Evolutionary conservation across 495 filamentous ascomycete genomes (phyloP).

Genomic region (Elasticomyces elasticus): DNA sequence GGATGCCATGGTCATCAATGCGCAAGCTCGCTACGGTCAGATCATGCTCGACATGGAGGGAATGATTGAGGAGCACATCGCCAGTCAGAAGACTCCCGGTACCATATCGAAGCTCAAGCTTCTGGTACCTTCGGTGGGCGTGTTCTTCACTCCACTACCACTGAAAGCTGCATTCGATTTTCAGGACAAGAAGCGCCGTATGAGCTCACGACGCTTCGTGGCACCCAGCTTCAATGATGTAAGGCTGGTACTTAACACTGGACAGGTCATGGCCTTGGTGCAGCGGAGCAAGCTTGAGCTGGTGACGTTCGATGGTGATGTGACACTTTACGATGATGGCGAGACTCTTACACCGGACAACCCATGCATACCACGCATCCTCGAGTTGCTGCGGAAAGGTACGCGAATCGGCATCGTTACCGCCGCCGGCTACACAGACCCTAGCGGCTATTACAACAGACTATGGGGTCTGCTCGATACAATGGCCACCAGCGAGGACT

Average conservation of each 20-base stretch:
- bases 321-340: slow-evolving; percentile 93
- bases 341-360: slow-evolving; percentile 60
- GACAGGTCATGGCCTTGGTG: slow-evolving; percentile 79
- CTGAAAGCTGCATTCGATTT: slow-evolving; percentile 84
- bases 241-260: slow-evolving; percentile 83
- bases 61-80: slow-evolving; percentile 88
- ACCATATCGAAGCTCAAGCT: slow-evolving; percentile 84
- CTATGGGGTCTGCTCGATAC: slow-evolving; percentile 77
- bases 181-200: slow-evolving; percentile 74
- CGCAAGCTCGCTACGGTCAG: slow-evolving; percentile 80
- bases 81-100: slow-evolving; percentile 18
- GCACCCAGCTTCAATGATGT: slow-evolving; percentile 97
- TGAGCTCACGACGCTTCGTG: slow-evolving; percentile 86
- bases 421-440: slow-evolving; percentile 88
- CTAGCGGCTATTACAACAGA: slow-evolving; percentile 68
- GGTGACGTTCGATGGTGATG: slow-evolving; percentile 94
- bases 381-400: slow-evolving; percentile 50
- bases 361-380: slow-evolving; percentile 67
- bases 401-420: slow-evolving; percentile 90
- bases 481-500: slow-evolving; percentile 56
- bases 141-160: slow-evolving; percentile 79
- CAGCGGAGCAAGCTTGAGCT: slow-evolving; percentile 59
- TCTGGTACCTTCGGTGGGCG: slow-evolving; percentile 78
- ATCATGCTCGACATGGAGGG: slow-evolving; percentile 90
- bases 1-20: slow-evolving; percentile 51